Base-by-base conservation (phyloP, 2,329 filamentous ascomycete species). In the Aureobasidium leucospermi region DNA sequence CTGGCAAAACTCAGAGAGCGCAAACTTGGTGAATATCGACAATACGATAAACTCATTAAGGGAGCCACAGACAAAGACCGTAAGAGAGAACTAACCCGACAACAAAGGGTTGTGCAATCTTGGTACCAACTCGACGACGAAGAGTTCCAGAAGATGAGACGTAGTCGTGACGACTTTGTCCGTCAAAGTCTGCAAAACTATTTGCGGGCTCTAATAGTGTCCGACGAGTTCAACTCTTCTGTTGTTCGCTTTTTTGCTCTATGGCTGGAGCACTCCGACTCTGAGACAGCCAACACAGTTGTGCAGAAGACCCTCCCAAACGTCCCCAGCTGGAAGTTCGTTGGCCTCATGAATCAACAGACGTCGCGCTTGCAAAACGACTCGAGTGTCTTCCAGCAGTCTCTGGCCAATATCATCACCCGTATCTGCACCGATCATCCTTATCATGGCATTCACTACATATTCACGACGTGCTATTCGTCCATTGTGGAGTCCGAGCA, bases 381-480 rank as follows among this genome's bases (percentile, higher is more conserved):
- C 34, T 74, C 80, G 1, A 81, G 80, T 15, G 70, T 78, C 0
- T 99, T 99, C 68, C 94, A 99, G 68, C 79, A 78, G 42, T 79
- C 93, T 1, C 78, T 99, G 1, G 83, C 85, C 55, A 78, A 79
- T 1, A 76, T 99, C 16, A 85, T 97, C 4, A 84, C 85, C 67
- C 86, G 85, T 8, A 96, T 99, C 59, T 97, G 93, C 69, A 79
- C 83, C 10, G 91, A 99, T 60, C 94, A 99, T 73, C 95, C 94
- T 0, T 96, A 92, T 71, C 95, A 99, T 70, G 91, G 91, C 51
- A 93, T 97, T 85, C 96, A 99, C 70, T 92, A 97, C 66, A 90
- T 99, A 43, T 96, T 93, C 78, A 89, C 92, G 2, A 86, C 88
- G 23, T 85, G 84, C 46, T 88, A 86, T 66, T 72, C 66, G 39